A percentile compares a stretch with the other conserved stretches of the same genome.
Evolutionary conservation across 1,284 basidiomycete species (phyloP).

Genomic region (Leucoagaricus sp.): DNA sequence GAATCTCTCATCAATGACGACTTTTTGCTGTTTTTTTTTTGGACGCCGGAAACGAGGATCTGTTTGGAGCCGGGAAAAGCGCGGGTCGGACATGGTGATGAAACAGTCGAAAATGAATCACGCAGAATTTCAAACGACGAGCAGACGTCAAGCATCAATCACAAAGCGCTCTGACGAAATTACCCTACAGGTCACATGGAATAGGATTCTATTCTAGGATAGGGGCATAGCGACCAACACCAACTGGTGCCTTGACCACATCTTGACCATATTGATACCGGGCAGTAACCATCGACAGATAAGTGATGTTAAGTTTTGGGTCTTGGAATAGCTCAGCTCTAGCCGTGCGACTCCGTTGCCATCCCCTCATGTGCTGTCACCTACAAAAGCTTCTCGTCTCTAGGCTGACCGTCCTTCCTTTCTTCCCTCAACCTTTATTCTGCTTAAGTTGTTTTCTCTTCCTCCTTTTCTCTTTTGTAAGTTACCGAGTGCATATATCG

Average conservation of each 20-base stretch:
- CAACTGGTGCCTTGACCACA: not conserved
- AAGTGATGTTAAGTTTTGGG: conserved; percentile 4
- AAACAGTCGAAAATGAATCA: not conserved
- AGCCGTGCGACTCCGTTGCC: conserved; percentile 16
- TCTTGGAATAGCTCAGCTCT: conserved; percentile 11
- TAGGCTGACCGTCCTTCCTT: conserved; percentile 19
- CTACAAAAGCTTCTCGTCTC: conserved; percentile 19
- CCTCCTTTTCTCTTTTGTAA: conserved; percentile 26
- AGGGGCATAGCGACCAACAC: conserved; percentile 4
- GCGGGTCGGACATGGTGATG: conserved; percentile 70
- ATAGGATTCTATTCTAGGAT: conserved; percentile 16
- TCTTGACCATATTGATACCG: not conserved
- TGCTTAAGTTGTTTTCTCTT: conserved; percentile 28
- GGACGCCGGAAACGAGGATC: conserved; percentile 93
- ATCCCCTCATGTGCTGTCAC: conserved; percentile 14
- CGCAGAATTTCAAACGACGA: too few relatives aligned
- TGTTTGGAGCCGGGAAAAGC: conserved; percentile 86
- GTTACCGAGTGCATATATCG: not conserved
- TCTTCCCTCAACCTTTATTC: conserved; percentile 24
- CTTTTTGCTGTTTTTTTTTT: conserved; percentile 79
- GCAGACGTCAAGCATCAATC: conserved; percentile 5
- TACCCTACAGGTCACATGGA: conserved; percentile 22
- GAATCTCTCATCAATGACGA: conserved; percentile 95
- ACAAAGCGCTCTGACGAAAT: conserved; percentile 8
- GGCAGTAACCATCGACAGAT: conserved; percentile 21